Percentiles rank a stretch among this genome's conserved stretches.
These are phyloP conservation scores for Fusarium devonianum DNA, from an alignment of 2,329 filamentous ascomycete genomes.

Conservation along the genomic window DNA sequence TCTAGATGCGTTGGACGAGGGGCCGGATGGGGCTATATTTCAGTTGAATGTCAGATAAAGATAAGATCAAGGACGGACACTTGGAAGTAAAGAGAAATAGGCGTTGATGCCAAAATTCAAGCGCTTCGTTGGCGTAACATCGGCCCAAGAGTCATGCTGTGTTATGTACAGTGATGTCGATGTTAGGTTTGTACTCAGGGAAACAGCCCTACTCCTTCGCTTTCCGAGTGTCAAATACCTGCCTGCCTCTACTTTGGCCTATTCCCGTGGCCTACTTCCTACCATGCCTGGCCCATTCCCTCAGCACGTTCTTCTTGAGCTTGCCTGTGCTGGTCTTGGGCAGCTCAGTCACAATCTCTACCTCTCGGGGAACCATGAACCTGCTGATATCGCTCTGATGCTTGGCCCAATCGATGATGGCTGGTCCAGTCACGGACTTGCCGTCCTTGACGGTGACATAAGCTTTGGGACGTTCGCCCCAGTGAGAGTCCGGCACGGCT, in stretches of 20 bases:
- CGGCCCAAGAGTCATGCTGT: slow-evolving; percentile 8
- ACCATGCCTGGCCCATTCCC: slow-evolving; percentile 73
- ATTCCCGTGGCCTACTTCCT: slow-evolving; percentile 16
- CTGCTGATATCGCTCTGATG: slow-evolving; percentile 80
- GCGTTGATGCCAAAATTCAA: slow-evolving; percentile 1
- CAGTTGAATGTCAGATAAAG: slow-evolving; percentile 39
- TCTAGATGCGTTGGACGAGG: slow-evolving; percentile 44
- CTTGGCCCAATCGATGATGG: slow-evolving; percentile 87
- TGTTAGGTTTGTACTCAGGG: not conserved
- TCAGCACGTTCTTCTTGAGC: slow-evolving; percentile 90
- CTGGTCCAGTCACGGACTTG: slow-evolving; percentile 56
- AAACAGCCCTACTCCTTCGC: slow-evolving; percentile 1
- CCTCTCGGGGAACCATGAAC: slow-evolving; percentile 83
- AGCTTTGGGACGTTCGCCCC: slow-evolving; percentile 96
- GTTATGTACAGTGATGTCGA: slow-evolving; percentile 8
- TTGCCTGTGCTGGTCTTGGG: slow-evolving; percentile 98
- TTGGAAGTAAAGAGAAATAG: not conserved
- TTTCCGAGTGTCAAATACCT: too few relatives aligned
- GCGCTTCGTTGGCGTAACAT: slow-evolving; percentile 2
- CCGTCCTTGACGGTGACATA: slow-evolving; percentile 82
- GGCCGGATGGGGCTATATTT: slow-evolving; percentile 42
- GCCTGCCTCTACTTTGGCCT: not conserved
- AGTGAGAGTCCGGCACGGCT: slow-evolving; percentile 84
- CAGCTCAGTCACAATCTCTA: slow-evolving; percentile 83
- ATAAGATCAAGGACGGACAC: not conserved